Percentiles rank a stretch among this genome's conserved stretches.
phyloP scores from a whole-genome alignment of 2,329 filamentous ascomycete species.

The Berkeleyomyces rouxiae region DNA sequence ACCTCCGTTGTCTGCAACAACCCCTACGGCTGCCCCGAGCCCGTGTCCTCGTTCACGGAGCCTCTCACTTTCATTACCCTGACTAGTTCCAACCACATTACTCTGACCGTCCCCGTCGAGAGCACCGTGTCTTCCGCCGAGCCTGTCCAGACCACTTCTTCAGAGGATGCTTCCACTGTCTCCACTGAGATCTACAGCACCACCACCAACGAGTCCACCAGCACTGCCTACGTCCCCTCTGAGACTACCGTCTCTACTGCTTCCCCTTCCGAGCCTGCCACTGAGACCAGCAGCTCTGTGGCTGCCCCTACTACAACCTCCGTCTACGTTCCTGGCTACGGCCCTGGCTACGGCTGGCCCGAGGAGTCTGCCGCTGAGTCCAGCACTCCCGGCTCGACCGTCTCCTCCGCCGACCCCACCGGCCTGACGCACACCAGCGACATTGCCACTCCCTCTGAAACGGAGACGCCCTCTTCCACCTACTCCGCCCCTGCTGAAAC shows the following conservation, averaged over 20 bases:
- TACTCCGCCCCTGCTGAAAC: background rate
- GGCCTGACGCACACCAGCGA: background rate
- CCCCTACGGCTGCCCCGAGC: conserved; percentile 11
- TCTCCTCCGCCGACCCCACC: conserved; percentile 10
- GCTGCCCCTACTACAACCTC: background rate
- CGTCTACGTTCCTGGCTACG: background rate
- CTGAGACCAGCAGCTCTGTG: background rate
- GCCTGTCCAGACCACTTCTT: background rate
- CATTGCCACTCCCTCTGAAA: background rate
- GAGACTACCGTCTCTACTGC: background rate
- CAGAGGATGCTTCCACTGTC: background rate
- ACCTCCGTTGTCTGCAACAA: background rate
- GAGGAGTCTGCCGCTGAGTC: background rate
- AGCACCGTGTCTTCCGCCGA: conserved; percentile 1
- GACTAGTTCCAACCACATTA: conserved; percentile 7
- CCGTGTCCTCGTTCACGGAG: conserved; percentile 2
- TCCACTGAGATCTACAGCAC: background rate
- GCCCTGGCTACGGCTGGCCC: conserved; percentile 1
- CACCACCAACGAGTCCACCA: background rate
- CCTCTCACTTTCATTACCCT: conserved; percentile 10
- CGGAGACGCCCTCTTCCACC: background rate
- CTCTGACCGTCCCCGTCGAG: conserved; percentile 6
- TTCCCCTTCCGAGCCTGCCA: background rate
- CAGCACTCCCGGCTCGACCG: background rate
- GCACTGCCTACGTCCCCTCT: background rate